Base-by-base conservation (phyloP, 2,329 filamentous ascomycete species). In the Xylariaceae sp. region DNA sequence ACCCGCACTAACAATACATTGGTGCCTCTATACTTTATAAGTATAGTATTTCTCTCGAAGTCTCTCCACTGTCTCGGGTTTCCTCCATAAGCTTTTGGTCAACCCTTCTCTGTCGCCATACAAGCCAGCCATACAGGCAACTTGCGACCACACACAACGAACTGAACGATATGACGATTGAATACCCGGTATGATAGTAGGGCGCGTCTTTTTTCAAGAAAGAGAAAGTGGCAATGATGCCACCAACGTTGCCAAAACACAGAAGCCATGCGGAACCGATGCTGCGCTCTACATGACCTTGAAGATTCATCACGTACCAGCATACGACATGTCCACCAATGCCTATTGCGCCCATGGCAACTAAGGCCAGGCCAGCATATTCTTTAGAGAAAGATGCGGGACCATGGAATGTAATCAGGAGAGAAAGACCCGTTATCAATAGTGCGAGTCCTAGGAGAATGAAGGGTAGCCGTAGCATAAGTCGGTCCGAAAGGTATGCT, bases 231-330 rank as follows among this genome's bases (percentile, higher is more conserved):
- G 72, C 69, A 3, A 73, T 58, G 17, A 74, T 69, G 2, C 69
- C 71, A 6, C 69, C 72, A 5, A 56, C 48, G 48, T 73, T 73
- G 0, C 71, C 71, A 41, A 74, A 67, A 12, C 69, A 61, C 33
- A 74, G 71, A 45, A 70, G 61, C 59, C 66, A 73, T 1, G 61
- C 72, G 5, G 65, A 65, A 4, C 69, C 71, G 16, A 74, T 65
- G 34, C 65, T 68, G 5, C 72, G 66, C 54, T 71, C 47, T 12
- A 46, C 54, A 50, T 74, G 70, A 4, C 71, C 72, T 4, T 69
- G 69, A 34, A 78, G 67, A 53, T 78, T 78, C 64, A 78, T 78
- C 6, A 75, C 61, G 1, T 74, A 68, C 76, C 76, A 78, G 56
- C 71, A 74, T 12, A 73, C 48, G 16, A 72, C 63, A 16, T 65